phyloP scores from a whole-genome alignment of 1,139 yeast genomes.

The Groenewaldozyma sp. region DNA sequence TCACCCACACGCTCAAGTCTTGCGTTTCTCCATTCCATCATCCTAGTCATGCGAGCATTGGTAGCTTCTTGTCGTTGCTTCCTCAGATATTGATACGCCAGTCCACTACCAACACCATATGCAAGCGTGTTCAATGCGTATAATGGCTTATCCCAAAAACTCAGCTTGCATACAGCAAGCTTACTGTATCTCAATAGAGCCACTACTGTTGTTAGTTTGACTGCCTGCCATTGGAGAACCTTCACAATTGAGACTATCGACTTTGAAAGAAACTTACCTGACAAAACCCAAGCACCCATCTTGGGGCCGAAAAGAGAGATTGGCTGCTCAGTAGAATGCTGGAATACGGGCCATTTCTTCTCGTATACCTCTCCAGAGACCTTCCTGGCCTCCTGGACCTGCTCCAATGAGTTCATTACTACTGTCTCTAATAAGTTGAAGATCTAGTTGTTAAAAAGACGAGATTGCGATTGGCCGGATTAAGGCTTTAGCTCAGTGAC shows the following conservation, averaged over 20 bases:
- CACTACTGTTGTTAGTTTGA: too few species aligned
- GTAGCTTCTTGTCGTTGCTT: constrained; percentile 3
- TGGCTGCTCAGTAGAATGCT: background rate
- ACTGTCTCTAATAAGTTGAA: too few species aligned
- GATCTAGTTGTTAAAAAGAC: too few species aligned
- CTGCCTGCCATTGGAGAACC: too few species aligned
- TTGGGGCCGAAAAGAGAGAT: constrained; percentile 2
- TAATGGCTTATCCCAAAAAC: constrained; percentile 2
- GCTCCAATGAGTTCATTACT: constrained; percentile 1
- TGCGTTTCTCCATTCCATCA: constrained; percentile 1
- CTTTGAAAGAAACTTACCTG: background rate
- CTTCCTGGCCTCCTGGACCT: background rate
- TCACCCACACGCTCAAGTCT: constrained; percentile 1
- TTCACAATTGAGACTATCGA: too few species aligned
- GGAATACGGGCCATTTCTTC: constrained; percentile 2
- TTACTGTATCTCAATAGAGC: constrained; percentile 1
- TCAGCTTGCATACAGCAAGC: background rate
- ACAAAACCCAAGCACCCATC: constrained; percentile 1
- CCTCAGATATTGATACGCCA: constrained; percentile 1
- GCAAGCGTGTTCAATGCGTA: constrained; percentile 3
- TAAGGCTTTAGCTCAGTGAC: too few species aligned
- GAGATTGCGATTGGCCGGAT: too few species aligned
- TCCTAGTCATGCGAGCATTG: constrained; percentile 1
- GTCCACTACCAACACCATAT: constrained; percentile 1
- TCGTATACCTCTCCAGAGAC: background rate